Percentiles rank a stretch among this genome's conserved stretches.
Evolutionary conservation across 2,329 filamentous ascomycete species (phyloP).

Genomic region (Alternaria ventricosa): DNA sequence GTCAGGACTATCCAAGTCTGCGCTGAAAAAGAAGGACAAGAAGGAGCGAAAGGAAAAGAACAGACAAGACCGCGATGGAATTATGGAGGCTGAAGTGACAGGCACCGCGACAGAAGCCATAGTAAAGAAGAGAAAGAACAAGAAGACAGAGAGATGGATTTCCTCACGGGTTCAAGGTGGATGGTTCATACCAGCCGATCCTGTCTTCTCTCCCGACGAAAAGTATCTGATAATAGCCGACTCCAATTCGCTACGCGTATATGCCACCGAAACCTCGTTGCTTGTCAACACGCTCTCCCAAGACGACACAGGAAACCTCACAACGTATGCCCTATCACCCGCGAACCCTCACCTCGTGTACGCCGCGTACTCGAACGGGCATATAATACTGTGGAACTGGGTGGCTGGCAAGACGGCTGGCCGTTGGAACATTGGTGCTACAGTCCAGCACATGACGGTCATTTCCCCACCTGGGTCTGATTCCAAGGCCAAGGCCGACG

Average conservation of each 20-base stretch:
- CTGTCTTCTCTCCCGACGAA: slow-evolving; percentile 64
- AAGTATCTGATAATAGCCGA: slow-evolving; percentile 75
- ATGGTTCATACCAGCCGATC: slow-evolving; percentile 62
- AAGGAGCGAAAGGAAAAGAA: slow-evolving; percentile 17
- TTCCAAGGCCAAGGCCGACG: background rate
- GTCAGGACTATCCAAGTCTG: slow-evolving; percentile 8
- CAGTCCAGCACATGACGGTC: slow-evolving; percentile 45
- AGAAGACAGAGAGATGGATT: slow-evolving; percentile 28
- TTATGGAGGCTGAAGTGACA: slow-evolving; percentile 1
- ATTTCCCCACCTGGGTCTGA: slow-evolving; percentile 35
- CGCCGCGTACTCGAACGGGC: slow-evolving; percentile 59
- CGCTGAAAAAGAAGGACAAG: slow-evolving; percentile 14
- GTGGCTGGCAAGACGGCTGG: slow-evolving; percentile 52
- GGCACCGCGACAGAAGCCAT: background rate
- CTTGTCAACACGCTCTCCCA: slow-evolving; percentile 73
- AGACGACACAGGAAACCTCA: slow-evolving; percentile 51
- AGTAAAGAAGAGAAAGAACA: slow-evolving; percentile 31
- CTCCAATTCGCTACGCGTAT: slow-evolving; percentile 77
- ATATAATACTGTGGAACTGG: slow-evolving; percentile 67
- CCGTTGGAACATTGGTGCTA: slow-evolving; percentile 52
- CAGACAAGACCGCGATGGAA: slow-evolving; percentile 4
- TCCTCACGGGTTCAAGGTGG: slow-evolving; percentile 61
- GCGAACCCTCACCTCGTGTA: slow-evolving; percentile 60
- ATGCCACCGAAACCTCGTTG: slow-evolving; percentile 80
- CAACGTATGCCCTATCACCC: slow-evolving; percentile 60